A percentile compares a stretch with the other conserved stretches of the same genome.
These are phyloP conservation scores for Mrakia gelida DNA, from an alignment of 768 basidiomycete genomes.

Conservation along the genomic window DNA sequence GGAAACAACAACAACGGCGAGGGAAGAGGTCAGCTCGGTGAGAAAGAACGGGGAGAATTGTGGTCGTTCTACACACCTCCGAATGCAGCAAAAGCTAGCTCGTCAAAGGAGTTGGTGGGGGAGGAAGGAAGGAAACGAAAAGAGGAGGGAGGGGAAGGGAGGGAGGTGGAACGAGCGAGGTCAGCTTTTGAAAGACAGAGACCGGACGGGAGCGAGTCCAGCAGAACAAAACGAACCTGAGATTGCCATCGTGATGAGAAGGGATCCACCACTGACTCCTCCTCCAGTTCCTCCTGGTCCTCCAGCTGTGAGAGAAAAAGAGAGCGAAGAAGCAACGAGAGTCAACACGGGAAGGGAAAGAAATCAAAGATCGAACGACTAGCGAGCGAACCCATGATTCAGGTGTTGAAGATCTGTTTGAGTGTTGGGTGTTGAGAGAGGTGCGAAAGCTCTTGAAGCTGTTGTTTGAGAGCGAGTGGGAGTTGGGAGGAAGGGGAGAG, in stretches of 20 bases:
- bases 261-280: background rate
- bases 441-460: too few relatives aligned
- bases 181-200: too few relatives aligned
- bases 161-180: background rate
- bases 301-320: background rate
- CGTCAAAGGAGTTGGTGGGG: too few relatives aligned
- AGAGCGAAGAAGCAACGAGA: background rate
- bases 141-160: too few relatives aligned
- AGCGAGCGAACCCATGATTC: too few relatives aligned
- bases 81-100: background rate
- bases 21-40: background rate
- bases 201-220: too few relatives aligned
- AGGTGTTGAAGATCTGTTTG: too few relatives aligned
- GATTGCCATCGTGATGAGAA: background rate
- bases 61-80: background rate
- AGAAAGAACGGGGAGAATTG: background rate
- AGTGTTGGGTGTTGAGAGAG: too few relatives aligned
- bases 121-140: background rate
- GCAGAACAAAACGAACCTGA: background rate
- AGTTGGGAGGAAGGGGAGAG: background rate
- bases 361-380: too few relatives aligned
- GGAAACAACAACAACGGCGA: too few relatives aligned
- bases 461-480: too few relatives aligned
- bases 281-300: conserved; percentile 11
- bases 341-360: background rate